phyloP scores from a whole-genome alignment of 352 stramenopile genomes.

The Phytophthora melonis region DNA sequence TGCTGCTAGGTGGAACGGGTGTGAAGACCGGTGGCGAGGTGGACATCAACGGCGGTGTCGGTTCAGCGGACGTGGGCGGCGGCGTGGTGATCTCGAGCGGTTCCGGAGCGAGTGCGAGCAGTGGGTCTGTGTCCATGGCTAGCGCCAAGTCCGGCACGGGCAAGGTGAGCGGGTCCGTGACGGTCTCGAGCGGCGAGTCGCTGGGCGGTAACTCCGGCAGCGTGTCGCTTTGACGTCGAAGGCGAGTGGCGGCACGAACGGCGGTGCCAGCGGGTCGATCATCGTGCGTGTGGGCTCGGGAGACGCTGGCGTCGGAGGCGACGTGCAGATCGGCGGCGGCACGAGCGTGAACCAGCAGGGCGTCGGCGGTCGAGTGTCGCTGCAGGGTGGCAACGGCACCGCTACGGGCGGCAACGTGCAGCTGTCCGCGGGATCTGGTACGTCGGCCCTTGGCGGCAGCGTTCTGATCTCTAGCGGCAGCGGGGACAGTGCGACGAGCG shows the following conservation, averaged over 20 bases:
- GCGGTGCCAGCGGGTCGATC: no score
- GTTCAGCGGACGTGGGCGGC: constrained; percentile 4
- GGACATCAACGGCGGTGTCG: constrained; percentile 6
- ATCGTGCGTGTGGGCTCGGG: no score
- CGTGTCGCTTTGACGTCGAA: constrained; percentile 8
- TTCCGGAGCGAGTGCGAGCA: background rate
- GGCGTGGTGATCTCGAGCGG: constrained; percentile 1
- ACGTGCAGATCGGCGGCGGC: no score
- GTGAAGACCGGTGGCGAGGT: constrained; percentile 6
- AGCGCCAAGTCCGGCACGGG: constrained; percentile 5
- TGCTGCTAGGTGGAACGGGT: constrained; percentile 6
- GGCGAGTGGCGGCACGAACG: background rate
- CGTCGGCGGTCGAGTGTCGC: no score
- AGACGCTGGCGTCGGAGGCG: no score
- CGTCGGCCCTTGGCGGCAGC: background rate
- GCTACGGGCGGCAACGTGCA: no score
- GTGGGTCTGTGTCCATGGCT: constrained; percentile 2
- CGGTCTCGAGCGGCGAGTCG: constrained; percentile 10
- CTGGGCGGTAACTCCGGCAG: constrained; percentile 1
- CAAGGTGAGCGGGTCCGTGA: constrained; percentile 16
- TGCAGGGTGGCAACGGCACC: no score
- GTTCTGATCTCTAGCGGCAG: background rate
- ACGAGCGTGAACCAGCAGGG: no score
- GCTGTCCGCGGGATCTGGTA: no score
- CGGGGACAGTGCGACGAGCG: constrained; percentile 8